A percentile compares a stretch with the other conserved stretches of the same genome.
Evolutionary conservation across 2,329 filamentous ascomycete species (phyloP).

Genomic region (Talaromyces amestolkiae): DNA sequence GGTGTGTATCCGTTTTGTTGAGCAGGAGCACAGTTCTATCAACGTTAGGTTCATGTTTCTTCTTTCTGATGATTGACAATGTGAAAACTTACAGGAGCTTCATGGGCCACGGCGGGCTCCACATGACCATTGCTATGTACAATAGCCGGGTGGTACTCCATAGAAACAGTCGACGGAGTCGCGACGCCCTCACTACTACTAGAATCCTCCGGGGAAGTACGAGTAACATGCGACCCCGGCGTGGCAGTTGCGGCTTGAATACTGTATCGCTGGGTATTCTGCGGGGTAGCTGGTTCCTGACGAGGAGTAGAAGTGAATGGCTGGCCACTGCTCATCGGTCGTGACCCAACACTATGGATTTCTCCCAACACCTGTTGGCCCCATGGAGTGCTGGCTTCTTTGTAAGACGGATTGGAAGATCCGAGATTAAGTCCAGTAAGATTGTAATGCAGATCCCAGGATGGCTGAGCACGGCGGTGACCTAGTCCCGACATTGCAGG

Average conservation of each 20-base stretch:
- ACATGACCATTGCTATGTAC: constrained; percentile 49
- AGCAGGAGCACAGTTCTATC: constrained; percentile 35
- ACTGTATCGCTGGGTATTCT: constrained; percentile 32
- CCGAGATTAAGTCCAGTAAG: constrained; percentile 45
- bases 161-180: constrained; percentile 47
- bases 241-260: constrained; percentile 36
- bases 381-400: constrained; percentile 41
- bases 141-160: constrained; percentile 50
- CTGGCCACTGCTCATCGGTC: constrained; percentile 25
- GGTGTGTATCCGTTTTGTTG: constrained; percentile 27
- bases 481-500: constrained; percentile 46
- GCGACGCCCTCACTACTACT: constrained; percentile 50
- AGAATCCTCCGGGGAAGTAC: constrained; percentile 49
- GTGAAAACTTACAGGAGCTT: constrained; percentile 14
- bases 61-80: neutral
- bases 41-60: neutral
- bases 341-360: constrained; percentile 39
- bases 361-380: constrained; percentile 45
- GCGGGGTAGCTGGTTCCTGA: constrained; percentile 23
- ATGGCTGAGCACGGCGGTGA: constrained; percentile 47
- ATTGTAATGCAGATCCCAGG: constrained; percentile 48
- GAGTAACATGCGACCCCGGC: constrained; percentile 31
- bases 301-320: constrained; percentile 5
- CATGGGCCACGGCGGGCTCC: constrained; percentile 34
- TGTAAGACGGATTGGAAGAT: constrained; percentile 24